Conservation (phyloP, 164 flowering plant genomes). For the Vitis rotundifolia region DNA sequence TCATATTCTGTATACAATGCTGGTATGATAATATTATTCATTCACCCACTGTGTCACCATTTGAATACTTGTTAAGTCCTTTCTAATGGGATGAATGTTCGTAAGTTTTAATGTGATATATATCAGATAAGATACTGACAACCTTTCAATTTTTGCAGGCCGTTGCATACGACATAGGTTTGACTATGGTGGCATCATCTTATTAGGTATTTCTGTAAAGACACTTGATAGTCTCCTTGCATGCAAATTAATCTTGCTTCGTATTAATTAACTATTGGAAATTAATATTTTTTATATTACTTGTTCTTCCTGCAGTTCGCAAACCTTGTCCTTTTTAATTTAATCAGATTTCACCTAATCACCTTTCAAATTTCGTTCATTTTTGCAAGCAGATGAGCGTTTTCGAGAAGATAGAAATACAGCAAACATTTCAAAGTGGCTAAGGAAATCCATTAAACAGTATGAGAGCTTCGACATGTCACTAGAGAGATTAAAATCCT, state of each 20-base stretch:
- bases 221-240: too few species aligned
- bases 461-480: conserved; percentile 62
- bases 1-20: background rate
- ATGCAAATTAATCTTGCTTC: background rate
- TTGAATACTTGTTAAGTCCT: background rate
- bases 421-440: conserved; percentile 84
- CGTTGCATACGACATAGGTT: conserved; percentile 85
- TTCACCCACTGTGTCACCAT: background rate
- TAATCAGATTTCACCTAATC: background rate
- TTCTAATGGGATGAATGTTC: too few species aligned
- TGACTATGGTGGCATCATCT: conserved; percentile 95
- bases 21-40: background rate
- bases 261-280: background rate
- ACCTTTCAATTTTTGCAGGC: conserved; percentile 47
- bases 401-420: conserved; percentile 67
- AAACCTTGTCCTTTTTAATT: background rate
- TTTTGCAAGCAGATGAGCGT: conserved; percentile 74
- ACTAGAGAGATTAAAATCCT: conserved; percentile 55
- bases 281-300: too few species aligned
- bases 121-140: too few species aligned
- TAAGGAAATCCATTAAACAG: conserved; percentile 70
- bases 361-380: background rate
- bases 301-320: too few species aligned
- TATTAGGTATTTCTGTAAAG: conserved; percentile 55
- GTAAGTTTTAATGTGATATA: too few species aligned